Conservation (phyloP, 1,284 basidiomycete species). For the Mycosarcoma mackinlayi region DNA sequence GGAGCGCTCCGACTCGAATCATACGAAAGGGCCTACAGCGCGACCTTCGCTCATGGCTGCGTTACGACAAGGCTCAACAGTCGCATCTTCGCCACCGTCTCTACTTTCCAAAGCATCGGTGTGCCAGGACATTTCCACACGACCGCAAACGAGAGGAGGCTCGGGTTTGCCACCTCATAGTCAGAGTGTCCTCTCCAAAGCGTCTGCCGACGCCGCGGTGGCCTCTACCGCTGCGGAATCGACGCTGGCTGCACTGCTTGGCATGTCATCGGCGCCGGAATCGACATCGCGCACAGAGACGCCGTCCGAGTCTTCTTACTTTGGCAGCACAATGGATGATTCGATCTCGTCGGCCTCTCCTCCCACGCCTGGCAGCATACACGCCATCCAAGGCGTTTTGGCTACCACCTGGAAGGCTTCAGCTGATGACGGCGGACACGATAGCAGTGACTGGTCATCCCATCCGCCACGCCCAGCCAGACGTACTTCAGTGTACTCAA, state of each 20-base stretch:
- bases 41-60: conserved; percentile 39
- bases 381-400: conserved; percentile 35
- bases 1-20: conserved; percentile 7
- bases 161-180: conserved; percentile 25
- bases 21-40: conserved; percentile 1
- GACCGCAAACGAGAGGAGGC: not conserved
- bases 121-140: not conserved
- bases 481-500: conserved; percentile 24
- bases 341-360: conserved; percentile 39
- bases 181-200: conserved; percentile 2
- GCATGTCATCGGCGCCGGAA: conserved; percentile 32
- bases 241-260: conserved; percentile 42
- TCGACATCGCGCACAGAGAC: conserved; percentile 37
- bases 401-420: conserved; percentile 31
- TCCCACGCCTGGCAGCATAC: conserved; percentile 42
- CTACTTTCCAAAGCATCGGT: not conserved
- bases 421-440: not conserved
- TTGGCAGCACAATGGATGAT: conserved; percentile 38
- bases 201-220: conserved; percentile 4
- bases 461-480: conserved; percentile 14
- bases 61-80: conserved; percentile 15
- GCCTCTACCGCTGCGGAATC: conserved; percentile 24
- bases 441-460: conserved; percentile 1
- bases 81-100: conserved; percentile 3
- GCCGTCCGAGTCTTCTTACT: conserved; percentile 45